Evolutionary conservation across 495 filamentous ascomycete species (phyloP), one percentile per base, ranked within the genome.

Genomic region (Penicillium cinerascens): DNA sequence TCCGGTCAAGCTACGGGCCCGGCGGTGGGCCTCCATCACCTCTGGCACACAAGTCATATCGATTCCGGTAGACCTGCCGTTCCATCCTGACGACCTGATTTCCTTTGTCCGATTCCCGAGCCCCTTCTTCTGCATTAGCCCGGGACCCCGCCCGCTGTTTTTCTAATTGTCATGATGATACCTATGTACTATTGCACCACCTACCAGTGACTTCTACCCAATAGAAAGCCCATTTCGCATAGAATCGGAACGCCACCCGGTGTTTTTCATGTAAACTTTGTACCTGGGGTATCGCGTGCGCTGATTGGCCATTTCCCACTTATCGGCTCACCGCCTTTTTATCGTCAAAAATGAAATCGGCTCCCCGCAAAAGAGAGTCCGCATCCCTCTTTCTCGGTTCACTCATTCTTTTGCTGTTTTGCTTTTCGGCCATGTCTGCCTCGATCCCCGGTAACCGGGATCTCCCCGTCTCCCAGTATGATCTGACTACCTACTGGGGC

Each of bases 401-500:
- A 47, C 38, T 40, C 54, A 42, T 42, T 49, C 33, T 47, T 53
- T 41, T 41, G 37, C 37, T 47, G 41, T 33, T 53, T 41, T 41
- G 37, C 37, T 47, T 38, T 33, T 42, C 26, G 44, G 44, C 41
- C 48, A 98, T 98, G 93, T 96, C 93, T 21, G 78, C 90, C 54
- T 95, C 93, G 36, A 77, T 97, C 6, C 91, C 92, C 39, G 93
- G 93, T 51, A 83, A 72, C 51, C 85, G 92, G 60, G 88, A 93
- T 60, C 80, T 95, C 23, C 93, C 93, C 51, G 79, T 82, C 44
- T 97, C 93, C 17, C 91, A 89, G 68, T 92, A 96, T 77, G 87
- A 98, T 65, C 78, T 97, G 63, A 82, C 70, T 60, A 96, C 91
- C 47, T 98, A 98, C 73, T 92, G 88, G 89, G 93, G 93, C 40